Conservation (phyloP, 2,329 filamentous ascomycete species). For the Blastomyces gilchristii region DNA sequence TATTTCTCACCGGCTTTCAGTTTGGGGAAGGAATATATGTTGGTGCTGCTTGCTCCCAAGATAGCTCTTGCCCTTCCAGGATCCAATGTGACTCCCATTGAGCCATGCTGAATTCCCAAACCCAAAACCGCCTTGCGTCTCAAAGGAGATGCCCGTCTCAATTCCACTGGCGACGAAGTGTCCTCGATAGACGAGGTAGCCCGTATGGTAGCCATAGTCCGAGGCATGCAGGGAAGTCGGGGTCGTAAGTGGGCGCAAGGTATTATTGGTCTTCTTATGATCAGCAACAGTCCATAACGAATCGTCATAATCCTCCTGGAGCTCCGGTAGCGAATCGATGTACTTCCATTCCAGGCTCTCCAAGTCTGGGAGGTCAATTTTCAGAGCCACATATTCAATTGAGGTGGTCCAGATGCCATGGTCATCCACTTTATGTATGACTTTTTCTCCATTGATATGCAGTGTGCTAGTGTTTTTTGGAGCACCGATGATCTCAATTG, state of each 20-base stretch:
- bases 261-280: constrained; percentile 51
- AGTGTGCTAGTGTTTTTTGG: constrained; percentile 46
- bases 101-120: constrained; percentile 24
- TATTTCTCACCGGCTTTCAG: constrained; percentile 45
- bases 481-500: constrained; percentile 58
- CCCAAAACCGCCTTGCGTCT: constrained; percentile 20
- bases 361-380: constrained; percentile 49
- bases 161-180: constrained; percentile 21
- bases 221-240: constrained; percentile 43
- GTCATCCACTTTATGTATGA: constrained; percentile 32
- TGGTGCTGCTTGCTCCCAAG: constrained; percentile 30
- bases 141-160: constrained; percentile 18
- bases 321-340: constrained; percentile 61
- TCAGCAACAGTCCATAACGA: constrained; percentile 54
- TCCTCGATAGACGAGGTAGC: constrained; percentile 23
- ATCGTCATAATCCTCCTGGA: constrained; percentile 56
- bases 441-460: constrained; percentile 50
- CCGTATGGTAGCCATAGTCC: constrained; percentile 25
- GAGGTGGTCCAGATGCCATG: constrained; percentile 43
- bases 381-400: constrained; percentile 42
- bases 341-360: constrained; percentile 55
- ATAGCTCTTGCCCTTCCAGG: constrained; percentile 18
- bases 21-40: constrained; percentile 48
- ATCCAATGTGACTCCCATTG: constrained; percentile 20
- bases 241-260: constrained; percentile 46